These are phyloP conservation scores for Agaricales sp. DNA, from an alignment of 1,284 basidiomycete genomes.

Conservation along the genomic window DNA sequence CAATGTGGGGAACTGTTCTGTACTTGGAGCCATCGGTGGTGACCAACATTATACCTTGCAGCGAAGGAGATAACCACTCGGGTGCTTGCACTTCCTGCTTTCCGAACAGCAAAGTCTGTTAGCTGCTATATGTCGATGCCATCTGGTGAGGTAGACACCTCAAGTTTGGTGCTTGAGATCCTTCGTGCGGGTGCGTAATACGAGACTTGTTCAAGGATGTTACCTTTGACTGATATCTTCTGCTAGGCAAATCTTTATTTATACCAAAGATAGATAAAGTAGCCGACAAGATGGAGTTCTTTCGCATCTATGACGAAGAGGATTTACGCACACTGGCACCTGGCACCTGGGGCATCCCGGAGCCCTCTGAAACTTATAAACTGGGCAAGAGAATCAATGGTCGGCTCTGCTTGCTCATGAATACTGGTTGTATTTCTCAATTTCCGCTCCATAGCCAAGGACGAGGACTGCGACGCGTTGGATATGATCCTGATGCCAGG, in stretches of 20 bases:
- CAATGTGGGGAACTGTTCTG: constrained; percentile 38
- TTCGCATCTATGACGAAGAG: constrained; percentile 44
- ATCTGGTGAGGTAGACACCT: constrained; percentile 54
- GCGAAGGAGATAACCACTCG: constrained; percentile 41
- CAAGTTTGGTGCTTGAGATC: constrained; percentile 34
- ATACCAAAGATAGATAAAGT: constrained; percentile 52
- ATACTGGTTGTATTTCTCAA: background rate
- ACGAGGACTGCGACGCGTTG: constrained; percentile 28
- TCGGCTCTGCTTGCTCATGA: constrained; percentile 21
- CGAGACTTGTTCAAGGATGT: constrained; percentile 2
- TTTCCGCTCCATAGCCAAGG: constrained; percentile 26
- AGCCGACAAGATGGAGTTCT: constrained; percentile 51
- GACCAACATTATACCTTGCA: constrained; percentile 16
- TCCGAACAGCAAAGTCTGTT: constrained; percentile 36
- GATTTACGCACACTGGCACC: constrained; percentile 47
- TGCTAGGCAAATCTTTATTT: constrained; percentile 53
- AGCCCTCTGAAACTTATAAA: constrained; percentile 41
- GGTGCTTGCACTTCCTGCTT: constrained; percentile 39
- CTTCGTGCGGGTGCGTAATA: constrained; percentile 32
- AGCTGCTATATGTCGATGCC: constrained; percentile 78
- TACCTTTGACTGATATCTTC: constrained; percentile 2
- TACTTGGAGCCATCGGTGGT: background rate
- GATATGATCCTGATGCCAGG: constrained; percentile 67
- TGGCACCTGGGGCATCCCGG: constrained; percentile 67
- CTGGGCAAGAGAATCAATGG: constrained; percentile 37